phyloP scores from a whole-genome alignment of 306 rosid species.

The Rosa persica region DNA sequence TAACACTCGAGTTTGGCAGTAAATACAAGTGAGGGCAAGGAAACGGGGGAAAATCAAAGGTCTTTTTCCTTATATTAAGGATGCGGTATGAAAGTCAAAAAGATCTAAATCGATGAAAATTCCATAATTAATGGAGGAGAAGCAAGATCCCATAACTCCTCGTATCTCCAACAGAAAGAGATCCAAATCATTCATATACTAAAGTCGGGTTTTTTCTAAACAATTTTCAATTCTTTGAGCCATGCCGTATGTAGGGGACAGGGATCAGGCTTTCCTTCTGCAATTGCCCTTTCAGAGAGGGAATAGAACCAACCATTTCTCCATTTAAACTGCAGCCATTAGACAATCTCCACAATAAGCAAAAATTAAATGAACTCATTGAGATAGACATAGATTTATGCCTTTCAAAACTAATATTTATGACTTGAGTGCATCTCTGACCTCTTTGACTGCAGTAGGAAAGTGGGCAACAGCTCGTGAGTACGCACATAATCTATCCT shows the following conservation, averaged over 20 bases:
- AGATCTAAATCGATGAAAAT: not conserved
- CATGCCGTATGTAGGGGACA: conserved; percentile 80
- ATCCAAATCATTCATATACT: not conserved
- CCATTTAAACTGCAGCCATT: conserved; percentile 80
- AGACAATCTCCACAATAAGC: conserved; percentile 17
- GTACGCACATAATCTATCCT: conserved; percentile 86
- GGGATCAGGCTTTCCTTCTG: conserved; percentile 81
- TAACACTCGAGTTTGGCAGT: not conserved
- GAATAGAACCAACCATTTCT: conserved; percentile 94
- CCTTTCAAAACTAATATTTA: not conserved
- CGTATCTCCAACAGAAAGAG: not conserved
- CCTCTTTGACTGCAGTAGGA: conserved; percentile 99
- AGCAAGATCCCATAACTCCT: not conserved
- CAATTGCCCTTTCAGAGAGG: conserved; percentile 61
- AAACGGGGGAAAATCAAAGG: not conserved
- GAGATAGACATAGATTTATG: conserved; percentile 7
- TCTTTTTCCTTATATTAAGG: not conserved
- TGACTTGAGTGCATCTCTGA: conserved; percentile 20
- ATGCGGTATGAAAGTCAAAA: not conserved
- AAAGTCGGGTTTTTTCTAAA: conserved; percentile 27
- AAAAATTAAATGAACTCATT: not conserved
- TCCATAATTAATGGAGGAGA: not conserved
- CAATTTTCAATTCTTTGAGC: conserved; percentile 71
- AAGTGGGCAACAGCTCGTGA: conserved; percentile 84
- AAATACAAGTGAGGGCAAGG: too few species aligned